Base-by-base conservation (phyloP, 2,329 filamentous ascomycete species). In the Aspergillus ustus region DNA sequence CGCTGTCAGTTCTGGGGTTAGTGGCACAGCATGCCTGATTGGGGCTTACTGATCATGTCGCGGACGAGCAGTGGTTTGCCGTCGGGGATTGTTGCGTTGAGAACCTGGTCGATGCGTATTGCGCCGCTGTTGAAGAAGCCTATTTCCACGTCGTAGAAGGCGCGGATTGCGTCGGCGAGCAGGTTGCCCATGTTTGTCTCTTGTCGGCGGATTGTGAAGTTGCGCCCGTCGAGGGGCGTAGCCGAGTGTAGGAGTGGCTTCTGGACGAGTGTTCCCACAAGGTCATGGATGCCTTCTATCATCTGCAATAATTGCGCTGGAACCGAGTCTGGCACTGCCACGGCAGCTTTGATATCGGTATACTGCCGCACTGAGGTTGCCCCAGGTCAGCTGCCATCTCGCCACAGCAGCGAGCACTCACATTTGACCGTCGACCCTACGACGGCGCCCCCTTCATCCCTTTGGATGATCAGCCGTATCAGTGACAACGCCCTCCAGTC, bases 111-210 rank as follows among this genome's bases (percentile, higher is more conserved):
- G 55, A 65, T 70, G 46, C 69, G 61, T 34, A 72, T 60, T 22
- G 57, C 61, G n/a, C 69, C 69, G 31, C 69, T 69, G 28, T 72
- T 72, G 44, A 72, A 63, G 17, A 72, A 63, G 3, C 66, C 64
- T 20, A 72, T 69, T 28, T 72, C 69, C 11, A 63, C 62, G 25
- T 63, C 57, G 44, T 72, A 70, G 48, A 68, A 72, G 3, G 67
- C 69, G 6, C 69, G 63, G 17, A 69, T 63, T 11, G 62, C 65
- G 56, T 70, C 69, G 7, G 69, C 67, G 2, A 70, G 56, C 64
- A 72, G 67, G 46, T 72, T 72, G 13, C 69, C 69, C 3, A 72
- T 52, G 45, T 70, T 72, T 8, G 69, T 69, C 55, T 72, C 69
- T 48, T 63, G 56, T 43, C 66, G 65, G 9, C 69, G 65, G 25